Percentiles rank a stretch among this genome's conserved stretches.
These are phyloP conservation scores for Tylopilus microsporus DNA, from an alignment of 1,284 basidiomycete species.

Conservation along the genomic window DNA sequence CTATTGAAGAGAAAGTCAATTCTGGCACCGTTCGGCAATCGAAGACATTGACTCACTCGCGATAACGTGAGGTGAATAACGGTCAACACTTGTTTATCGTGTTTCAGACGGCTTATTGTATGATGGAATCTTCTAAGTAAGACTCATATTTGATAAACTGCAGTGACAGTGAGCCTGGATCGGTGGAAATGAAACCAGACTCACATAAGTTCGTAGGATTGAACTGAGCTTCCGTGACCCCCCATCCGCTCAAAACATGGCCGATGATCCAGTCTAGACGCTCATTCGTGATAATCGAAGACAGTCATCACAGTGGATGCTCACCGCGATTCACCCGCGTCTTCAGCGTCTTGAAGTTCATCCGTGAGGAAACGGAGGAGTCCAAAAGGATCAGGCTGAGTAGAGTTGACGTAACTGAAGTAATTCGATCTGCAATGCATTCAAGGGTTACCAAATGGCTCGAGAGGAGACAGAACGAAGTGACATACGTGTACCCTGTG, in stretches of 20 bases:
- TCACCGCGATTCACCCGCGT: conserved; percentile 58
- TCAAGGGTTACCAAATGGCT: neutral
- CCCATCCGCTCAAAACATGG: conserved; percentile 73
- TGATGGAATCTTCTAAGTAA: neutral
- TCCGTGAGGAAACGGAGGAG: conserved; percentile 75
- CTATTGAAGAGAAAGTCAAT: conserved; percentile 54
- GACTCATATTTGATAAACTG: conserved; percentile 69
- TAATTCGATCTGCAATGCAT: conserved; percentile 48
- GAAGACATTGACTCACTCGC: conserved; percentile 46
- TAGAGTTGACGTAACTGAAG: conserved; percentile 73
- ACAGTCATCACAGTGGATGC: neutral
- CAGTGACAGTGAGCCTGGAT: neutral
- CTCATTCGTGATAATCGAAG: neutral
- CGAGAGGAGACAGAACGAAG: neutral
- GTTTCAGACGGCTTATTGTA: neutral
- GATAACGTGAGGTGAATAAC: conserved; percentile 75
- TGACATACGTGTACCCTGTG: conserved; percentile 35
- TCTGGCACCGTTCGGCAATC: neutral
- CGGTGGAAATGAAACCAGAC: conserved; percentile 25
- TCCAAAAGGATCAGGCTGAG: conserved; percentile 64
- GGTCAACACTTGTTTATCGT: conserved; percentile 54
- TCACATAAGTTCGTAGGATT: conserved; percentile 63
- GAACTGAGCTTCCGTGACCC: conserved; percentile 52
- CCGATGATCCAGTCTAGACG: conserved; percentile 69
- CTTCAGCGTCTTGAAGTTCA: conserved; percentile 72